Conservation (phyloP, 1,284 basidiomycete species). For the Trametes polyzona region DNA sequence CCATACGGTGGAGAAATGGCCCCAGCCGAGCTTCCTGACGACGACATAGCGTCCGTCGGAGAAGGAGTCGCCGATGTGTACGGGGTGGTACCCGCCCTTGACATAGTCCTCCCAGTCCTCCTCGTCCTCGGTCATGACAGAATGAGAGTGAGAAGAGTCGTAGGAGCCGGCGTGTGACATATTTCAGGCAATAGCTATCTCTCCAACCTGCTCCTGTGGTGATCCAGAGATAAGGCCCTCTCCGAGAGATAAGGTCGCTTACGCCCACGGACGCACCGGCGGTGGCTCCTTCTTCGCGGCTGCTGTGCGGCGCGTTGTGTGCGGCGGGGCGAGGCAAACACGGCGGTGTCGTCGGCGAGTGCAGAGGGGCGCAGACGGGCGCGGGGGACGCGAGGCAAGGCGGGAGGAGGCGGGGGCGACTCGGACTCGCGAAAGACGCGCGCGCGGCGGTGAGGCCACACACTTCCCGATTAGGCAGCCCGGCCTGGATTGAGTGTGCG, state of each 20-base stretch:
- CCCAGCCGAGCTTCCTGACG: slow-evolving; percentile 97
- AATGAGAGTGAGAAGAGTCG: slow-evolving; percentile 56
- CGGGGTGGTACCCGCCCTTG: slow-evolving; percentile 93
- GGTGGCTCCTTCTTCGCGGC: background rate
- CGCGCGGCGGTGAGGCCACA: slow-evolving; percentile 20
- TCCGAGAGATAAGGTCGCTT: slow-evolving; percentile 23
- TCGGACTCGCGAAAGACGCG: slow-evolving; percentile 13
- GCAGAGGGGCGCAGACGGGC: background rate
- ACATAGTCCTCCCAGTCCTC: slow-evolving; percentile 88
- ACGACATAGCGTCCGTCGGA: slow-evolving; percentile 89
- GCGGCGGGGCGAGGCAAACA: background rate
- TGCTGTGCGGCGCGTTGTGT: background rate
- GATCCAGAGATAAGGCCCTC: slow-evolving; percentile 23
- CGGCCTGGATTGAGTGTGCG: slow-evolving; percentile 11
- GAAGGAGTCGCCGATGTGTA: slow-evolving; percentile 93
- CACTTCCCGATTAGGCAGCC: slow-evolving; percentile 21
- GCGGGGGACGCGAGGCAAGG: slow-evolving; percentile 6
- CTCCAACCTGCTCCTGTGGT: slow-evolving; percentile 4
- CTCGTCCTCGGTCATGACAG: slow-evolving; percentile 77
- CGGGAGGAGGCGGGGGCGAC: background rate
- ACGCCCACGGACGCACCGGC: background rate
- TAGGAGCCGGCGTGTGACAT: slow-evolving; percentile 53
- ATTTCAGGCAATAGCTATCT: slow-evolving; percentile 19
- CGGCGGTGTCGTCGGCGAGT: background rate
- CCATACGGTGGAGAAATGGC: slow-evolving; percentile 97